Conservation (phyloP, 1,139 yeast species). For the Debaryomycetaceae sp. region DNA sequence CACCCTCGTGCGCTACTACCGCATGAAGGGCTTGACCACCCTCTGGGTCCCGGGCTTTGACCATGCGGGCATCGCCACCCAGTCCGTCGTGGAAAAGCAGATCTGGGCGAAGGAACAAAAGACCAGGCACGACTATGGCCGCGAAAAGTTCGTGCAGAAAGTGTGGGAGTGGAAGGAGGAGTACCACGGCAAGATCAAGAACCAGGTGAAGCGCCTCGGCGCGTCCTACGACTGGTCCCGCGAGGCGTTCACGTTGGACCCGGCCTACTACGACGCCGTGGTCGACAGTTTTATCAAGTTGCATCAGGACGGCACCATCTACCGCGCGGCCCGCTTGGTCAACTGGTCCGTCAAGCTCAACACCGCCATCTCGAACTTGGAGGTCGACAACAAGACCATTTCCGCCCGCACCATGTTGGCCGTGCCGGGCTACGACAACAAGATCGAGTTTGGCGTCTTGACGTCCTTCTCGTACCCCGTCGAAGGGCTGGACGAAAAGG, state of each 20-base stretch:
- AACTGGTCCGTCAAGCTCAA: slow-evolving; percentile 95
- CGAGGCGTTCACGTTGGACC: slow-evolving; percentile 89
- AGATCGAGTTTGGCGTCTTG: slow-evolving; percentile 91
- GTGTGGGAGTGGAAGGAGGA: slow-evolving; percentile 99
- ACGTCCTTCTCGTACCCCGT: slow-evolving; percentile 90
- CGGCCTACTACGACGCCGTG: slow-evolving; percentile 69
- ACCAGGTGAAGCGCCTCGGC: slow-evolving; percentile 79
- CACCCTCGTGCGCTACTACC: slow-evolving; percentile 80
- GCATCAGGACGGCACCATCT: slow-evolving; percentile 91
- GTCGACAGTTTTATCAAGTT: slow-evolving; percentile 83
- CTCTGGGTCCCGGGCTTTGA: slow-evolving; percentile 94
- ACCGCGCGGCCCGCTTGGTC: slow-evolving; percentile 86
- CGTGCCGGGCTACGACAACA: slow-evolving; percentile 85
- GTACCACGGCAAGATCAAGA: slow-evolving; percentile 75
- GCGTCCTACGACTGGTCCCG: slow-evolving; percentile 95
- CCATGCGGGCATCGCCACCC: slow-evolving; percentile 99
- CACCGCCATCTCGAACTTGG: slow-evolving; percentile 92
- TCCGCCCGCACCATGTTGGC: slow-evolving; percentile 70
- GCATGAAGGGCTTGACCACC: slow-evolving; percentile 96
- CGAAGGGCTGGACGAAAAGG: slow-evolving; percentile 76
- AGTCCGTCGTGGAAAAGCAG: slow-evolving; percentile 95
- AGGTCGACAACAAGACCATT: slow-evolving; percentile 86
- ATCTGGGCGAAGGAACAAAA: slow-evolving; percentile 79
- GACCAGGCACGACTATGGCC: slow-evolving; percentile 91
- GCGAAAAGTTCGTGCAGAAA: slow-evolving; percentile 76